A percentile compares a stretch with the other conserved stretches of the same genome.
These are phyloP conservation scores for Aspergillus tanneri DNA, from an alignment of 2,329 filamentous ascomycete species.

Conservation along the genomic window DNA sequence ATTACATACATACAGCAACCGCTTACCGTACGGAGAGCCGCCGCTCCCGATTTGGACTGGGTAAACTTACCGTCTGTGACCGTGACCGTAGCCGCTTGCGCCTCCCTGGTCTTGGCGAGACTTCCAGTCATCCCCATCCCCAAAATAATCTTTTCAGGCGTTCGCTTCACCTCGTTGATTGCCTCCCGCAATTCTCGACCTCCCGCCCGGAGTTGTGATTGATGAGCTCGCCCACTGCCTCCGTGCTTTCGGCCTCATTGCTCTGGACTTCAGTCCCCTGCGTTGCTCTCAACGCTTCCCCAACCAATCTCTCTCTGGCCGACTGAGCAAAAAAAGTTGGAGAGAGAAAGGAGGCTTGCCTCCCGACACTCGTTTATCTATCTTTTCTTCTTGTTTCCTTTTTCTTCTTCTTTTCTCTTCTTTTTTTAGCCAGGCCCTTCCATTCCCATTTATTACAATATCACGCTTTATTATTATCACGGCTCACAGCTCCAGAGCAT, in stretches of 20 bases:
- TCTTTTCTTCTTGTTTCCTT: too few species aligned
- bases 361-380: conserved; percentile 43
- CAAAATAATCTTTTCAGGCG: conserved; percentile 25
- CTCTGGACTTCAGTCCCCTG: conserved; percentile 25
- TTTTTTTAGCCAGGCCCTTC: too few species aligned
- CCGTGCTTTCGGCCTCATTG: conserved; percentile 26
- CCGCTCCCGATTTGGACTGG: conserved; percentile 14
- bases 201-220: conserved; percentile 25
- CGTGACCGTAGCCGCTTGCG: conserved; percentile 31
- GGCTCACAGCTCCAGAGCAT: too few species aligned
- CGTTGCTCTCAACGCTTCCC: conserved; percentile 27
- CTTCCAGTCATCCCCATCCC: conserved; percentile 31
- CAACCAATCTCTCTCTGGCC: conserved; percentile 33
- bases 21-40: conserved; percentile 15
- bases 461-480: conserved; percentile 2
- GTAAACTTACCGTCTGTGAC: conserved; percentile 27
- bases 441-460: conserved; percentile 9
- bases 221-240: conserved; percentile 29
- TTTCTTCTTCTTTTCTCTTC: conserved; percentile 25
- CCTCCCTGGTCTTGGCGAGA: conserved; percentile 38
- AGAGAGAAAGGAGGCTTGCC: conserved; percentile 43
- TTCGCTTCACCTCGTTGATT: conserved; percentile 22
- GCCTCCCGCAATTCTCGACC: conserved; percentile 22
- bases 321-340: conserved; percentile 33
- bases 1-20: conserved; percentile 11